Evolutionary conservation across 768 basidiomycete species (phyloP), one percentile per base, ranked within the genome.

Genomic region (Suillus discolor): DNA sequence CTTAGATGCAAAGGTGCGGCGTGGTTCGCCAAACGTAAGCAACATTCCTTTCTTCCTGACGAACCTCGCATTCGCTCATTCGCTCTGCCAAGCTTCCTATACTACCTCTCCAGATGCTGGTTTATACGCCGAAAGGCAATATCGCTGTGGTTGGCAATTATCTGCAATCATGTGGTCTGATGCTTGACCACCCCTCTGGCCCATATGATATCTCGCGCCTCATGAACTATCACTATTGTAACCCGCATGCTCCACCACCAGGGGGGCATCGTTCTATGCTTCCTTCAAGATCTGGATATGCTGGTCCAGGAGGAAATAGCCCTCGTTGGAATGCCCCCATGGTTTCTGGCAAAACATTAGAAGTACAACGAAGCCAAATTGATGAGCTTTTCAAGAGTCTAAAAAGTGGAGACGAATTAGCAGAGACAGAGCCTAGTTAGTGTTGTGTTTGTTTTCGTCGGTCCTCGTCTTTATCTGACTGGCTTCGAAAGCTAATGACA

Each of bases 61-160:
- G 63, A 69, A 62, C 61, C 39, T 65, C 72, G 67, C 67, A 45
- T 71, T 65, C 67, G 62, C 67, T 66, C 34, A 62, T 67, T 45
- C 47, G 62, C 15, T 59, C 45, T 63, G 39, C 61, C 66, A 12
- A 96, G 93, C 83, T 92, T 62, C 91, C 92, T 57, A 92, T 95
- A 63, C 82, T 97, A 54, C 87, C 89, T 25, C 82, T 98, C 20
- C 90, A 91, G 72, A 85, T 97, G 77, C 86, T 97, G 45, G 88
- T 98, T 38, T 97, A 92, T 78, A 97, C 97, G 6, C 94, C 94
- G 6, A 97, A 97, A 75, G 93, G 94, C 39, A 96, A 98, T 77
- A 91, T 99, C 68, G 80, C 83, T 39, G 88, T 91, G 63, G 91
- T 99, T 67, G 89, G 93, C 67, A 83, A 87, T 71, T 89, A 88